Base-by-base conservation (phyloP, 352 stramenopile genomes). In the Phytopythium mirpurense region DNA sequence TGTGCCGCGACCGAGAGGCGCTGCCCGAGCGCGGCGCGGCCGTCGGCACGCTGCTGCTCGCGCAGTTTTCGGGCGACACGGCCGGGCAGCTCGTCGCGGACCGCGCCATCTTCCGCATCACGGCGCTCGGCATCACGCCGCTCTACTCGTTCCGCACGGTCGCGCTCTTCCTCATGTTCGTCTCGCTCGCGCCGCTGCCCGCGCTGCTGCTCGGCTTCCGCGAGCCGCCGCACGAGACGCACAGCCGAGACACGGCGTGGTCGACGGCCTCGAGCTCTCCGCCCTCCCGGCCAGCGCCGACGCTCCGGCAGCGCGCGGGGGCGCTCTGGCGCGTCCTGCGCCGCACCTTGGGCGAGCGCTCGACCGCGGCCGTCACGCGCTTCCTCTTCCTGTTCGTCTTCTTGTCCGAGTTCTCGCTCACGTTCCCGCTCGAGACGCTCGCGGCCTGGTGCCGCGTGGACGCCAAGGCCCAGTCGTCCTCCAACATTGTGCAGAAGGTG, bases 321-420 rank as follows among this genome's bases (percentile, higher is more conserved):
- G 19, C 37, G 56, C 45, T 67, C 23, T 70, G 48, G 58, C 27
- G 44, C 23, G 49, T 48, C n/a, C 34, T 86, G 19, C 67, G 67
- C 26, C 44, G n/a, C 14, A 60, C 63, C 9, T 29, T 86, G 0
- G 56, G 55, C 24, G 65, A 70, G 21, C 52, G 67, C 9, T 78
- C 77, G 0, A 83, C 70, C n/a, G 69, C 62, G 32, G 43, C 54
- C 26, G 45, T 86, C 41, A 63, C 83, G 40, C 69, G 63, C 10
- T 89, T 89, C 51, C 68, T 89, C 50, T 70, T 70, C 36, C 41
- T 83, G 19, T 82, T 83, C 52, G 62, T 78, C 12, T 82, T 81
- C 52, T 66, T 83, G 59, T 72, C 71, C 37, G 73, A 86, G 54
- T 89, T 85, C 46, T 65, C 59, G 16, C 54, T 89, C 46, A 70